Base-by-base conservation (phyloP, 2,329 filamentous ascomycete genomes). In the Teratosphaeria viscida region DNA sequence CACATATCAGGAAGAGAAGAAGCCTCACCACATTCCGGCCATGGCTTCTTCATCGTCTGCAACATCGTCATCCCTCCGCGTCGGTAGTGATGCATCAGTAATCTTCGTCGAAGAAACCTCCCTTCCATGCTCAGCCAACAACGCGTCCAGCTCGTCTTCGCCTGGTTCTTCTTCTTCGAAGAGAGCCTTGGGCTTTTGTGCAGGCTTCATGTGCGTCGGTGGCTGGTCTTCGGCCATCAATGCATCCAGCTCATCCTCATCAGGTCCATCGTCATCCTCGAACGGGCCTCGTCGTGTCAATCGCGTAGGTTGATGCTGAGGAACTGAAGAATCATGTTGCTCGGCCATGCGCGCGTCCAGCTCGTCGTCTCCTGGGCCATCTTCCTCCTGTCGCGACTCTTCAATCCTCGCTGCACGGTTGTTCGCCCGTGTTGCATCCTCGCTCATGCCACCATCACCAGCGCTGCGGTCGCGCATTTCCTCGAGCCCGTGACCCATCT, bases 21-120 rank as follows among this genome's bases (percentile, higher is more conserved):
- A n/a, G 16, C n/a, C 19, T 49, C 10, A 49, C 64, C 43, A 49
- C 67, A 74, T 70, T 37, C 65, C 66, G 43, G 81, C 83, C 83
- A 90, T 85, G 0, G 81, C 85, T 61, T 84, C 86, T 72, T 87
- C 83, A 14, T 87, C 85, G 58, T 85, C 85, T 1, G 78, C 81
- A 69, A 82, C 85, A 27, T 77, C 72, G 39, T 79, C 70, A 4
- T 71, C 65, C 14, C 6, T n/a, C 11, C 54, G 47, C 5, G 11
- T 55, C 53, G 47, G 16, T 19, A 19, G 43, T 19, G 43, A n/a
- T 49, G 43, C 43, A 23, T 49, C 43, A 10, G 6, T 23, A 23
- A 10, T n/a, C 43, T 6, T 23, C 8, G 5, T 49, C 19, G 43
- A n/a, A 16, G 19, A n/a, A 26, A 11, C 16, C 7, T 32, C 5